Evolutionary conservation across 768 basidiomycete species (phyloP), one percentile per base, ranked within the genome.

Genomic region (Candolleomyces aberdarensis): DNA sequence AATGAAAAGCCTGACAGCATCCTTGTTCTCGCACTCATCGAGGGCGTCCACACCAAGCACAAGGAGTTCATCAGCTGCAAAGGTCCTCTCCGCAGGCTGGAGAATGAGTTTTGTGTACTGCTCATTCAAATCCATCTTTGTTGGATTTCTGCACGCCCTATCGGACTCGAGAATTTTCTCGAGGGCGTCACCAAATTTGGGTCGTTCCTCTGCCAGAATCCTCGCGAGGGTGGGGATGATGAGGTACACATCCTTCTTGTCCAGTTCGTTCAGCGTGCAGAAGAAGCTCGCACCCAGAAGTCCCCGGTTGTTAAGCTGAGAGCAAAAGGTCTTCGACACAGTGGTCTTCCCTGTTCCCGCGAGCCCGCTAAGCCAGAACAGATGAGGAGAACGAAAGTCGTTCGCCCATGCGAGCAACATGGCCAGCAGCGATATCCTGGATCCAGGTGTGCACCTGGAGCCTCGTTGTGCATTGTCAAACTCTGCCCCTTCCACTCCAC

Each of bases 301-400:
- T 17, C 47, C 48, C 46, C 20, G 36, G 26, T 50, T 55, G n/a
- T 17, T 6, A 13, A 36, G 57, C 3, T 20, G 32, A 14, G 49
- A 48, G 5, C 47, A 48, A 36, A 61, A 52, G 9, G 60, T 57
- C 20, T 61, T 48, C 7, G 48, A 55, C 13, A 61, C 56, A 5
- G 60, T 55, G 1, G 60, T 56, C 39, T 63, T 63, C 22, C 62
- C 62, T 9, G 54, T 59, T 1, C 62, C 62, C 1, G 58, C 56
- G 0, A 56, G 44, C 17, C 55, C 62, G 26, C 20, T 7, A 3
- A 63, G 46, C 58, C 58, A 63, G 20, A 63, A 44, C 26, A 58
- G 46, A n/a, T 50, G 36, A 6, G 53, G 6, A 15, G 53, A 55
- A 9, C 10, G 3, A 5, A 32, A 7, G 8, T 55, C 53, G 3